Evolutionary conservation across 495 filamentous ascomycete species (phyloP), one percentile per base, ranked within the genome.

Genomic region (Chaetomium cochliodes): DNA sequence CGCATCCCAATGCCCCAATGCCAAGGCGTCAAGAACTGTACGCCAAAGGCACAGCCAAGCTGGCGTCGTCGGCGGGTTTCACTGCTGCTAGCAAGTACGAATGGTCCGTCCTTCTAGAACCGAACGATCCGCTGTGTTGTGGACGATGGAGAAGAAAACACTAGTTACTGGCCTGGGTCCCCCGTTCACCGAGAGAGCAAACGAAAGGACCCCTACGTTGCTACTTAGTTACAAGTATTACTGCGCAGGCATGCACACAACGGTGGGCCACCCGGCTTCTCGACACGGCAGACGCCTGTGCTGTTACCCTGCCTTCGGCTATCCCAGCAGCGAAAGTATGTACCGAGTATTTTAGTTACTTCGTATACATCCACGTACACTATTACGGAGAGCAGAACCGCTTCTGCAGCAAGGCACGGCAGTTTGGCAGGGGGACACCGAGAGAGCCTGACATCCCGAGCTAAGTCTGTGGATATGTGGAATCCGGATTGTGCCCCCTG

Each of bases 401-500:
- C 20, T 50, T 20, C n/a, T 60, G 58, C 58, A 60, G 58, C 39
- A 20, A 8, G 4, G 16, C 25, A 37, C 58, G 58, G 58, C 46
- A 50, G 58, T 60, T 47, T 49, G 58, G 18, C 58, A 60, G 58
- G 58, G 44, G 33, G 28, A 30, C 33, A 37, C 33, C 33, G 9
- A 37, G 9, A 37, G 33, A 1, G 42, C 42, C 49, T 44, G 49
- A 13, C 44, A 50, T 55, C 42, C 49, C 57, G 57, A 61, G 50
- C 57, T 50, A 57, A 57, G 41, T 6, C n/a, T 15, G 11, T 20
- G 52, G 39, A 25, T 3, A 15, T 50, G 30, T 58, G 44, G 59
- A 62, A 57, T 62, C 64, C 53, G 53, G 59, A 42, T 44, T 56
- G 25, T 60, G 11, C 37, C 33, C 33, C 33, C 33, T 37, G 33